Conservation (phyloP, 176 grass and related monocot species). For the Oryza officinalis region DNA sequence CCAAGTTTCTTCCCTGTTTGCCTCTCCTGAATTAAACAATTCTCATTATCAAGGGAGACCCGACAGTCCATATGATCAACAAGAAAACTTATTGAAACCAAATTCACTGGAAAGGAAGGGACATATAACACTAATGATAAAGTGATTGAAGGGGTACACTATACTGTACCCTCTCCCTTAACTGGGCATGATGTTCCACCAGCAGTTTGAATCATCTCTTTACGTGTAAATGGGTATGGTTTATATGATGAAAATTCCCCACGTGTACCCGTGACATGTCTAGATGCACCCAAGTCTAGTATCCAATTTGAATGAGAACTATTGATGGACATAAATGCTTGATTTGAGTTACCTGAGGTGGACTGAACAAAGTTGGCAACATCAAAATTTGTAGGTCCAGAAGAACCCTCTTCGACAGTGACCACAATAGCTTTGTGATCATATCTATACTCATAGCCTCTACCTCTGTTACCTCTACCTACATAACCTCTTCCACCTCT, state of each 20-base stretch:
- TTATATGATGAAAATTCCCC: background rate
- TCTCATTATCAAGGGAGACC: background rate
- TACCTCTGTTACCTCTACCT: too few relatives aligned
- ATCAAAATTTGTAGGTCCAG: background rate
- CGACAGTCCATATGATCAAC: background rate
- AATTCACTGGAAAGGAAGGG: too few relatives aligned
- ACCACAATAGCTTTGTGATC: too few relatives aligned
- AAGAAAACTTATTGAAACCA: too few relatives aligned
- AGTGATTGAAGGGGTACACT: too few relatives aligned
- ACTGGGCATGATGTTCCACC: background rate
- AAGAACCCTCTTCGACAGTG: too few relatives aligned
- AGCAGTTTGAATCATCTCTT: background rate
- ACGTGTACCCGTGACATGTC: background rate
- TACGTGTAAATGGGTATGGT: background rate
- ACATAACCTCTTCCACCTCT: too few relatives aligned
- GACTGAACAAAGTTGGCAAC: background rate
- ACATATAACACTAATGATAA: too few relatives aligned
- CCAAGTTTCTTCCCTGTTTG: too few relatives aligned
- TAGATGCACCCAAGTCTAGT: background rate
- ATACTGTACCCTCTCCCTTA: too few relatives aligned
- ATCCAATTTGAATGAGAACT: background rate
- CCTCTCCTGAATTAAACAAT: background rate
- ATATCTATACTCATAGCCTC: too few relatives aligned
- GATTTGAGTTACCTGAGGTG: too few relatives aligned
- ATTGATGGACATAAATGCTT: background rate